A percentile compares a stretch with the other conserved stretches of the same genome.
phyloP scores from a whole-genome alignment of 2,329 filamentous ascomycete species.

The Claviceps sp. region DNA sequence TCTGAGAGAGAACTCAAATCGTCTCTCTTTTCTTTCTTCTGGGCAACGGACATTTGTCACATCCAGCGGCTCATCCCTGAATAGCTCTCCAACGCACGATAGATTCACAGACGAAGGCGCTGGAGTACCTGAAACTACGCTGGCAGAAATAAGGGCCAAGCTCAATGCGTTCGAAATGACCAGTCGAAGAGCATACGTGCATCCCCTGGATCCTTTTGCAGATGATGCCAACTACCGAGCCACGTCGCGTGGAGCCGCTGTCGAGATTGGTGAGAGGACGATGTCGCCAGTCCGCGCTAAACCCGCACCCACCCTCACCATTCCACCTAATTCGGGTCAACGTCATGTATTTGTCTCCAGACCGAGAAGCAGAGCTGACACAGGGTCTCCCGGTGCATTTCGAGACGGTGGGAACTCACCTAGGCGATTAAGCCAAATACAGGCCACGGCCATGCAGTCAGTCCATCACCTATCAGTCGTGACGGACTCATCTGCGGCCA shows the following conservation, averaged over 20 bases:
- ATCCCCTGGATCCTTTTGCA: constrained; percentile 29
- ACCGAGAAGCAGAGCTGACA: constrained; percentile 9
- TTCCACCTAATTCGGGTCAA: constrained; percentile 31
- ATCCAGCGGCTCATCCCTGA: constrained; percentile 43
- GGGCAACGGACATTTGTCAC: constrained; percentile 47
- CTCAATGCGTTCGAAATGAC: constrained; percentile 39
- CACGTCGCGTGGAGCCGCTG: constrained; percentile 6
- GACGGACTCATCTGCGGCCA: constrained; percentile 25
- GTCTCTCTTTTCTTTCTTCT: constrained; percentile 47
- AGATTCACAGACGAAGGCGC: constrained; percentile 11
- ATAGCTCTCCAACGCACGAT: constrained; percentile 40
- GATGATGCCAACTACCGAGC: constrained; percentile 15
- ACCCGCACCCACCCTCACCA: constrained; percentile 38
- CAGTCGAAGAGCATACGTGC: constrained; percentile 38
- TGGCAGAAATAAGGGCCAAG: constrained; percentile 28
- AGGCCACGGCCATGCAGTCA: constrained; percentile 33
- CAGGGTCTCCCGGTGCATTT: constrained; percentile 2
- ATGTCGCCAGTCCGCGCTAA: constrained; percentile 9
- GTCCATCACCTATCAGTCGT: constrained; percentile 41
- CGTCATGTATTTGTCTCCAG: constrained; percentile 29
- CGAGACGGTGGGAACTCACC: not conserved
- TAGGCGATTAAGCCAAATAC: constrained; percentile 16
- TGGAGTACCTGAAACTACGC: constrained; percentile 22
- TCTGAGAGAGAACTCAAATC: constrained; percentile 41
- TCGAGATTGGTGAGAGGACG: constrained; percentile 4